A percentile compares a stretch with the other conserved stretches of the same genome.
Evolutionary conservation across 768 basidiomycete genomes (phyloP).

Genomic region (Amylocystis lapponica): DNA sequence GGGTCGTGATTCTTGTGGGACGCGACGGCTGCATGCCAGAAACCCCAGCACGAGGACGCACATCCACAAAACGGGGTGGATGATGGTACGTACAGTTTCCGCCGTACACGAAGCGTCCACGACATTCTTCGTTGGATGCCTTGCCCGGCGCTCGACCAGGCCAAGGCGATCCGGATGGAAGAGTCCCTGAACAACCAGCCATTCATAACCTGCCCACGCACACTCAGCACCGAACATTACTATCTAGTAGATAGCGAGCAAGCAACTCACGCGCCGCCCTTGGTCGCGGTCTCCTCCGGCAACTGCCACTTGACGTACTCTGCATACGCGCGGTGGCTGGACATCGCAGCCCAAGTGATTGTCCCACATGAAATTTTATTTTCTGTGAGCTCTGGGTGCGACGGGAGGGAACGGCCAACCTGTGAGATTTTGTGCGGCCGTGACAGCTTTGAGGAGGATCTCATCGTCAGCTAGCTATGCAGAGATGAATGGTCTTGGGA

Average conservation of each 20-base stretch:
- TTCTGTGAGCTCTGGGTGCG: not conserved
- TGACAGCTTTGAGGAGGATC: conserved; percentile 19
- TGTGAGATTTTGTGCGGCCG: conserved; percentile 19
- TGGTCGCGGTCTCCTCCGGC: conserved; percentile 17
- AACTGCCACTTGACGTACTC: conserved; percentile 22
- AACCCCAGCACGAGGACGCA: conserved; percentile 21
- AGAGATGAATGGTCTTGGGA: conserved; percentile 10
- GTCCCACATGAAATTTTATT: not conserved
- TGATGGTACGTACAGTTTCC: conserved; percentile 9
- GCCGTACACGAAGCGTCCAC: conserved; percentile 16
- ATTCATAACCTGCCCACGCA: conserved; percentile 7
- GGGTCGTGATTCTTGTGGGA: conserved; percentile 29
- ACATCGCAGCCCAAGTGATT: not conserved
- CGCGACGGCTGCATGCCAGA: conserved; percentile 21
- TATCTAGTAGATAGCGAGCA: not conserved
- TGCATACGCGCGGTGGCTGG: conserved; percentile 16
- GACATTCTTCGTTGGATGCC: conserved; percentile 6
- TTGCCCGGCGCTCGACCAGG: conserved; percentile 12
- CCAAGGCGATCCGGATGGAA: conserved; percentile 15
- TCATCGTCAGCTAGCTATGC: conserved; percentile 17
- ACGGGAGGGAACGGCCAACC: conserved; percentile 11
- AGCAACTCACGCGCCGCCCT: conserved; percentile 18
- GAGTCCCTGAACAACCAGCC: conserved; percentile 15
- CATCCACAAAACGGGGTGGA: conserved; percentile 24
- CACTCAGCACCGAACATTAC: not conserved